These are phyloP conservation scores for Fusarium dlaminii DNA, from an alignment of 2,329 filamentous ascomycete genomes.

Conservation along the genomic window DNA sequence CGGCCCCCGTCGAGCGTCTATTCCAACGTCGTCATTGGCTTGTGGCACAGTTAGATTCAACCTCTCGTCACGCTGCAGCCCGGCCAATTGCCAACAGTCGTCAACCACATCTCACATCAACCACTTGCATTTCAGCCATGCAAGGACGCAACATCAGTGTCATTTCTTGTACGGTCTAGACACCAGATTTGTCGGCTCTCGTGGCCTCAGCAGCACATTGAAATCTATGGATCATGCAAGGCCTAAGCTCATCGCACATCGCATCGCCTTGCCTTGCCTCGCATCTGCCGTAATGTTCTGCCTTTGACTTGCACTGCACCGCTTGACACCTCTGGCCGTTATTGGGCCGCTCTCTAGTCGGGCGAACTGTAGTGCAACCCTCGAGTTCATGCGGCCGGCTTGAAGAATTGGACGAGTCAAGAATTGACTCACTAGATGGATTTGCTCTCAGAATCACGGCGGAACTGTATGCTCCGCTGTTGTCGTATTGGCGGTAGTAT, in stretches of 20 bases:
- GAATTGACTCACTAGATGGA: constrained; percentile 1
- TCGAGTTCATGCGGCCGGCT: constrained; percentile 30
- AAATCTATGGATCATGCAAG: constrained; percentile 39
- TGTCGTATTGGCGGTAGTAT: constrained; percentile 16
- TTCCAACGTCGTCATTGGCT: constrained; percentile 35
- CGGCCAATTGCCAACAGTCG: constrained; percentile 30
- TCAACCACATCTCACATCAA: constrained; percentile 17
- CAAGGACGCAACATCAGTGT: constrained; percentile 7
- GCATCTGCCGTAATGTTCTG: constrained; percentile 31
- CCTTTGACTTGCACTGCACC: constrained; percentile 26
- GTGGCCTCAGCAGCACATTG: constrained; percentile 14
- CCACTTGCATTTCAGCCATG: constrained; percentile 33
- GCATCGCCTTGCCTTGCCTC: constrained; percentile 15
- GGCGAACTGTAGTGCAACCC: constrained; percentile 31
- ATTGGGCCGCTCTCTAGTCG: constrained; percentile 20
- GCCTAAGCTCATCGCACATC: constrained; percentile 23
- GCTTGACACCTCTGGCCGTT: not conserved
- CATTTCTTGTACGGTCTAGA: constrained; percentile 4
- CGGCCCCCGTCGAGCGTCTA: constrained; percentile 37
- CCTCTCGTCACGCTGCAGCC: constrained; percentile 38
- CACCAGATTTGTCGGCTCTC: constrained; percentile 11
- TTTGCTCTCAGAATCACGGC: not conserved
- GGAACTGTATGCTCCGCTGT: constrained; percentile 23
- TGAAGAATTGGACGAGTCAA: constrained; percentile 19
- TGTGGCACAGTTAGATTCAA: constrained; percentile 33